phyloP scores from a whole-genome alignment of 202 grass and related monocot species.

The Schoenoplectus tabernaemontani region DNA sequence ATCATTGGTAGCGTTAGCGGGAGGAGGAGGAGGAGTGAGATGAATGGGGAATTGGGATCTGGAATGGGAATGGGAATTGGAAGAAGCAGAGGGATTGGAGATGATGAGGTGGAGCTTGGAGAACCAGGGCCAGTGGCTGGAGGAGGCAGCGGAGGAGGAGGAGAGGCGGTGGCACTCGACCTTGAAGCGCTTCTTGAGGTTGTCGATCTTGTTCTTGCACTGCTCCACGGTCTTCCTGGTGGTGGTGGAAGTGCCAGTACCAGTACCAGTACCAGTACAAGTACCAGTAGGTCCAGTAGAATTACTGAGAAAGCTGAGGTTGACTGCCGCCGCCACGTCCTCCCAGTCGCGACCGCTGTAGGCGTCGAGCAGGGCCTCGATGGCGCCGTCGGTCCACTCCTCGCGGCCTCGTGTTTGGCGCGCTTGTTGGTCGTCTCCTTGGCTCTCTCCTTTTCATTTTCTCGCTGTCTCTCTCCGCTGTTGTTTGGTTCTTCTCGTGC shows the following conservation, averaged over 20 bases:
- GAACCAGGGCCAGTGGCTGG: conserved; percentile 80
- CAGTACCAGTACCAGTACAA: neutral
- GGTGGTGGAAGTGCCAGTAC: too few species aligned
- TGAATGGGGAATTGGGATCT: conserved; percentile 14
- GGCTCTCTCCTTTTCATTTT: neutral
- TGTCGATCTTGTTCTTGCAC: conserved; percentile 99
- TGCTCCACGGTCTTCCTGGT: conserved; percentile 72
- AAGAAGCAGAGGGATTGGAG: conserved; percentile 33
- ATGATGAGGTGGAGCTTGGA: conserved; percentile 77
- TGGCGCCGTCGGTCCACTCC: conserved; percentile 94
- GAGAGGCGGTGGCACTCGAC: conserved; percentile 75
- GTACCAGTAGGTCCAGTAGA: too few species aligned
- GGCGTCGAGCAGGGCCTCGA: conserved; percentile 63
- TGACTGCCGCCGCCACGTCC: conserved; percentile 42
- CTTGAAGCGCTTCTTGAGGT: conserved; percentile 95
- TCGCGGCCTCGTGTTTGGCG: conserved; percentile 36
- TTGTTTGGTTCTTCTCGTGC: neutral
- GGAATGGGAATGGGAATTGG: neutral
- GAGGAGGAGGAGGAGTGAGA: conserved; percentile 12
- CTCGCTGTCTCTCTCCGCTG: neutral
- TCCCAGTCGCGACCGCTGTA: conserved; percentile 96
- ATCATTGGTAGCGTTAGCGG: neutral
- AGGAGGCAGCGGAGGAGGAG: neutral
- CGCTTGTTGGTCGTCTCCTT: neutral
- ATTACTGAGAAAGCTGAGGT: neutral